Percentiles rank a stretch among this genome's conserved stretches.
Evolutionary conservation across 2,329 filamentous ascomycete genomes (phyloP).

Genomic region (Pyrenophora tritici-repentis): DNA sequence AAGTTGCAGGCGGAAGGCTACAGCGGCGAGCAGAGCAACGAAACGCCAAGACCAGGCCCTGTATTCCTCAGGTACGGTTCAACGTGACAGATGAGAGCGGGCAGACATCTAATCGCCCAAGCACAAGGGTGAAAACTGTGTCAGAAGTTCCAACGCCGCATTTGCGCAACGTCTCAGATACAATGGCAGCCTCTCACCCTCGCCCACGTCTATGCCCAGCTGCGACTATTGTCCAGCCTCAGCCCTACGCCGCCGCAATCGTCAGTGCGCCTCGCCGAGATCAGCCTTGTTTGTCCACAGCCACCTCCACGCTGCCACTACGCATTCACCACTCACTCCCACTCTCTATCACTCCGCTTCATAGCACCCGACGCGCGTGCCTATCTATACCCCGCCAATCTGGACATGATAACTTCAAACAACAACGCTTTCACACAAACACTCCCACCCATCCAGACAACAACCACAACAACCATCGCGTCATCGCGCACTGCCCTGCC

Average conservation of each 20-base stretch:
- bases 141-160: background rate
- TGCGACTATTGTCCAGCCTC: slow-evolving; percentile 1
- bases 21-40: slow-evolving; percentile 15
- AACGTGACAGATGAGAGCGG: background rate
- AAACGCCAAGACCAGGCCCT: slow-evolving; percentile 19
- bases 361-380: slow-evolving; percentile 24
- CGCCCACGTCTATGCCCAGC: slow-evolving; percentile 4
- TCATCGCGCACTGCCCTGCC: slow-evolving; percentile 29
- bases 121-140: background rate
- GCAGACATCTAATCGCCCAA: background rate
- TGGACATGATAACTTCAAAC: slow-evolving; percentile 45
- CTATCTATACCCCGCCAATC: slow-evolving; percentile 29
- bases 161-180: background rate
- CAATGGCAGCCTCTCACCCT: background rate
- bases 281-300: slow-evolving; percentile 25
- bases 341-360: slow-evolving; percentile 13
- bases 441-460: slow-evolving; percentile 26
- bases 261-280: slow-evolving; percentile 24
- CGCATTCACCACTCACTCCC: slow-evolving; percentile 16
- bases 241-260: slow-evolving; percentile 28
- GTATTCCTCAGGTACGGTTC: slow-evolving; percentile 4
- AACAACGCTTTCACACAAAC: slow-evolving; percentile 25
- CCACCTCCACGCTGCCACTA: slow-evolving; percentile 30
- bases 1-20: slow-evolving; percentile 17
- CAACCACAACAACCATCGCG: slow-evolving; percentile 28